These are phyloP conservation scores for Bonia amplexicaulis DNA, from an alignment of 176 grass and related monocot genomes.

Conservation along the genomic window DNA sequence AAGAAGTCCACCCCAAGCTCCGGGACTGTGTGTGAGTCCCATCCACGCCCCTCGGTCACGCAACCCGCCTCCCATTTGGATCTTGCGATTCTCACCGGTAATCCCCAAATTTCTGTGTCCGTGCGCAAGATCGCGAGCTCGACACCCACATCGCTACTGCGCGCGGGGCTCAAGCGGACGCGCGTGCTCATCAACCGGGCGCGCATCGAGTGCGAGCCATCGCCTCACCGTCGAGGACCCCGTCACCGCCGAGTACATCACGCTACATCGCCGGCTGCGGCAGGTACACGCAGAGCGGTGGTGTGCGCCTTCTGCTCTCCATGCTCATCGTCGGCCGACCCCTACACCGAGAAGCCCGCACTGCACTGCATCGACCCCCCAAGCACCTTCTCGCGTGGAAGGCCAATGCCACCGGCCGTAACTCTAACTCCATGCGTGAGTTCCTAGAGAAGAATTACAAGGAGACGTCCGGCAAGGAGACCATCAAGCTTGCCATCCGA, in stretches of 20 bases:
- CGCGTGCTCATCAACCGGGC: constrained; percentile 82
- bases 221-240: constrained; percentile 80
- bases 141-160: constrained; percentile 84
- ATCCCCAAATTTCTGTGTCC: constrained; percentile 20
- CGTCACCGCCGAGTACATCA: constrained; percentile 92
- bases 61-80: background rate
- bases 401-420: constrained; percentile 85
- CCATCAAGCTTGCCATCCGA: constrained; percentile 83
- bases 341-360: constrained; percentile 57
- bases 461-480: constrained; percentile 95
- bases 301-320: constrained; percentile 79
- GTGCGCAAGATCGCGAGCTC: constrained; percentile 90
- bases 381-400: constrained; percentile 92
- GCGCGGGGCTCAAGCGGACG: constrained; percentile 92
- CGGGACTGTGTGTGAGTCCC: constrained; percentile 74
- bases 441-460: constrained; percentile 96
- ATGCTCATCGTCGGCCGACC: constrained; percentile 84
- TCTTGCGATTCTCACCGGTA: constrained; percentile 21
- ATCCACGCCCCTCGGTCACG: background rate
- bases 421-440: constrained; percentile 95
- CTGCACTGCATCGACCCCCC: constrained; percentile 89
- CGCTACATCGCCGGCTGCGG: constrained; percentile 93
- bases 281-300: constrained; percentile 91
- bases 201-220: constrained; percentile 92
- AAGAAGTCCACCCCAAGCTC: constrained; percentile 99